Conservation (phyloP, 2,329 filamentous ascomycete species). For the Leptographium lundbergii region DNA sequence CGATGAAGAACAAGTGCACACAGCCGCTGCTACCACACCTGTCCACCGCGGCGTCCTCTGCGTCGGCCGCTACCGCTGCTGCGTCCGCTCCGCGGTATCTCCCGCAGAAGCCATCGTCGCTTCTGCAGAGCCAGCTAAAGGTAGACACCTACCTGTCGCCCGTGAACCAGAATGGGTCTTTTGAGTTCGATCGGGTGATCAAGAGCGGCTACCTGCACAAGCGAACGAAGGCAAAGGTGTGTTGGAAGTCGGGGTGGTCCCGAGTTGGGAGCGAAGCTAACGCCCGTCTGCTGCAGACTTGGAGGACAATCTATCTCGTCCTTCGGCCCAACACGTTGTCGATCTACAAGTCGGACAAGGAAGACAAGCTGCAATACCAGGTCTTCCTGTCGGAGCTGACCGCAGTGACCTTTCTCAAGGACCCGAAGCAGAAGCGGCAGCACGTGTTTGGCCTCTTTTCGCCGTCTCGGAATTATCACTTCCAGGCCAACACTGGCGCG, state of each 20-base stretch:
- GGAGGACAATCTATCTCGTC: conserved; percentile 83
- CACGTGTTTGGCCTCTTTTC: conserved; percentile 91
- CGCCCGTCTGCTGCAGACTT: conserved; percentile 42
- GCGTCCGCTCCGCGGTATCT: conserved; percentile 2
- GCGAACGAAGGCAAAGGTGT: conserved; percentile 85
- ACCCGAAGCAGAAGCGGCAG: conserved; percentile 74
- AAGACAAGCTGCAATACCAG: conserved; percentile 80
- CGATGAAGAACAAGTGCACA: conserved; percentile 10
- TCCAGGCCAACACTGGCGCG: conserved; percentile 59
- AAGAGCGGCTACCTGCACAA: conserved; percentile 81
- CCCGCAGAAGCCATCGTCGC: conserved; percentile 16
- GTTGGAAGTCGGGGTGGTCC: conserved; percentile 2
- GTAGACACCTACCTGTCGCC: conserved; percentile 59
- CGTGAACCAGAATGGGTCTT: conserved; percentile 89
- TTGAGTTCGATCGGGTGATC: conserved; percentile 87
- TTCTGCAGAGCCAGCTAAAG: conserved; percentile 31
- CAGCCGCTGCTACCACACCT: background rate
- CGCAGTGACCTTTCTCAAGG: conserved; percentile 76
- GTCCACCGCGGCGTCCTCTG: background rate
- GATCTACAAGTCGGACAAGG: conserved; percentile 84
- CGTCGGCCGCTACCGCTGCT: background rate
- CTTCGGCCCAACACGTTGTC: conserved; percentile 82
- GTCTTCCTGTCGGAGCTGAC: conserved; percentile 82
- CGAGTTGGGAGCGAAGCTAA: background rate
- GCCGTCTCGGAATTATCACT: conserved; percentile 79